A percentile compares a stretch with the other conserved stretches of the same genome.
Evolutionary conservation across 352 stramenopile genomes (phyloP).

Genomic region (Pythium brachiatum): DNA sequence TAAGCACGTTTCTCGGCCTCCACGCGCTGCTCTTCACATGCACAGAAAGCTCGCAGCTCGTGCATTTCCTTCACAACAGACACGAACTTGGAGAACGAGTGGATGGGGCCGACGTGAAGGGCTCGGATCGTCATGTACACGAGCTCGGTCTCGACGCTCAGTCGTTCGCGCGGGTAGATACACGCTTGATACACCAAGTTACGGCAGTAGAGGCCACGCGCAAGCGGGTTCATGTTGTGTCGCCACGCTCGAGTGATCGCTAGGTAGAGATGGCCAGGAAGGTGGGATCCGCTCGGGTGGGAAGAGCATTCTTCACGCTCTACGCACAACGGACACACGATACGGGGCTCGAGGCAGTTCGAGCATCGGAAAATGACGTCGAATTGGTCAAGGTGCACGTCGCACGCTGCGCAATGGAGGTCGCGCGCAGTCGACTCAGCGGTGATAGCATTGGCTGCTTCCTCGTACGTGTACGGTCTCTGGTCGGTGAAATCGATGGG

Average conservation of each 20-base stretch:
- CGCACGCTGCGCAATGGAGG: constrained; percentile 15
- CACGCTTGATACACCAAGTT: constrained; percentile 48
- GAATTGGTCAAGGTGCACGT: constrained; percentile 23
- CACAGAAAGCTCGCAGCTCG: constrained; percentile 62
- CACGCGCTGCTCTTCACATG: constrained; percentile 52
- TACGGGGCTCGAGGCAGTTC: constrained; percentile 50
- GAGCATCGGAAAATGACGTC: constrained; percentile 57
- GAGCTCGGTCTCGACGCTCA: constrained; percentile 52
- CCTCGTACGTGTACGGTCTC: constrained; percentile 25
- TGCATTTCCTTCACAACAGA: constrained; percentile 55
- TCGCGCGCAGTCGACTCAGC: constrained; percentile 1
- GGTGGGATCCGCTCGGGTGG: constrained; percentile 52
- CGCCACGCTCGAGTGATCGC: constrained; percentile 49
- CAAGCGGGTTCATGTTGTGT: constrained; percentile 27
- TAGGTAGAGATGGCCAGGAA: constrained; percentile 67
- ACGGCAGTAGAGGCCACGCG: constrained; percentile 32
- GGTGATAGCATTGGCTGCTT: constrained; percentile 12
- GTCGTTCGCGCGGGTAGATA: constrained; percentile 52
- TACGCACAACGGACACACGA: constrained; percentile 52
- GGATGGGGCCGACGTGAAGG: constrained; percentile 64
- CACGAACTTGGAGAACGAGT: constrained; percentile 50
- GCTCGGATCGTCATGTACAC: constrained; percentile 65
- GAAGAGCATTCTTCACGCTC: constrained; percentile 42
- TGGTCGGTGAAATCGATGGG: constrained; percentile 26
- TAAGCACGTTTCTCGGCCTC: constrained; percentile 29